phyloP scores from a whole-genome alignment of 2,329 filamentous ascomycete species.

The Aureobasidium zeae region DNA sequence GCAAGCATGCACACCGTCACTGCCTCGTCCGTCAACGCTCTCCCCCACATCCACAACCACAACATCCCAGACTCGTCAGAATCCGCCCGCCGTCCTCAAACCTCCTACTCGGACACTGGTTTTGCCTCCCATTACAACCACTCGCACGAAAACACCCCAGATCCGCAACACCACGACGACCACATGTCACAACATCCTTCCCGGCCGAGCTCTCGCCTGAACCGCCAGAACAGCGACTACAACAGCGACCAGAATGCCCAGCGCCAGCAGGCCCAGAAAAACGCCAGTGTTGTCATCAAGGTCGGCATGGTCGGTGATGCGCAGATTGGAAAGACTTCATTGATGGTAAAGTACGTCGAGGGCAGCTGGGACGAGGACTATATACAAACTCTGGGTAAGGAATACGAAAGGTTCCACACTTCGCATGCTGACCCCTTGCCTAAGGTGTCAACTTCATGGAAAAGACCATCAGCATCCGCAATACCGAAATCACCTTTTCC shows the following conservation, averaged over 20 bases:
- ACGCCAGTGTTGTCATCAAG: conserved; percentile 82
- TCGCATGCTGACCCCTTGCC: conserved; percentile 3
- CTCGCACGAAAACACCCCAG: conserved; percentile 34
- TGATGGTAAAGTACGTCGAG: conserved; percentile 99
- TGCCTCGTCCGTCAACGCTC: conserved; percentile 28
- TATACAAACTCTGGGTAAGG: conserved; percentile 81
- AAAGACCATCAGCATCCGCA: conserved; percentile 98
- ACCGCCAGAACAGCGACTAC: conserved; percentile 22
- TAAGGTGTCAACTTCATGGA: conserved; percentile 99
- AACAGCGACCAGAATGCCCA: conserved; percentile 28
- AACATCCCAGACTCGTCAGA: conserved; percentile 38
- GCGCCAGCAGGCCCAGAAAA: conserved; percentile 38
- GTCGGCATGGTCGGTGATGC: conserved; percentile 99
- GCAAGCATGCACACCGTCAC: conserved; percentile 42
- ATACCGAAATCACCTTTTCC: conserved; percentile 98
- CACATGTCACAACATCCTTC: conserved; percentile 26
- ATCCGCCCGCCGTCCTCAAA: conserved; percentile 39
- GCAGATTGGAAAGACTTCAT: conserved; percentile 95
- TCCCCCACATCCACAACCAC: conserved; percentile 32
- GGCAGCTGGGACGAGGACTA: conserved; percentile 99
- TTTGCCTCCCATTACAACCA: conserved; percentile 38
- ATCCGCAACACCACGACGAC: conserved; percentile 28
- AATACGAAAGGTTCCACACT: neutral
- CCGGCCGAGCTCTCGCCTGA: conserved; percentile 30
- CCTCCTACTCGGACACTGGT: conserved; percentile 44